phyloP scores from a whole-genome alignment of 1,284 basidiomycete genomes.

The Microbotryum violaceum region DNA sequence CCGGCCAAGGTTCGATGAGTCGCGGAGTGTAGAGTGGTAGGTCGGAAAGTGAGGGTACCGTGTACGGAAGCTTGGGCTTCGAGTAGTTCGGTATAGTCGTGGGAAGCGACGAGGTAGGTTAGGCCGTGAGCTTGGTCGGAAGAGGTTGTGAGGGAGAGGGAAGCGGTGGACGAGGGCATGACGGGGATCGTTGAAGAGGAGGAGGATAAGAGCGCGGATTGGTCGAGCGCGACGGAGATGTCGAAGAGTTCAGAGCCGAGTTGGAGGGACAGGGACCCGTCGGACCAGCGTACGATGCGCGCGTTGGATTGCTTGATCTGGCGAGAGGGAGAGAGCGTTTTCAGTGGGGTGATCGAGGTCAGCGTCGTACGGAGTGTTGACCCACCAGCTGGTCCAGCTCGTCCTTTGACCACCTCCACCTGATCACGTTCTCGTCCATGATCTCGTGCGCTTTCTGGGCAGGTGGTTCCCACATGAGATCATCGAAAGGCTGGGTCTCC shows the following conservation, averaged over 20 bases:
- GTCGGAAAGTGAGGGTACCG: slow-evolving; percentile 72
- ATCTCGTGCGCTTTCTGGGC: slow-evolving; percentile 37
- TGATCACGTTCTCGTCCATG: slow-evolving; percentile 79
- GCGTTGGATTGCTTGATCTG: slow-evolving; percentile 75
- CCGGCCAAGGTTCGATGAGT: slow-evolving; percentile 81
- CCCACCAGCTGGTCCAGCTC: slow-evolving; percentile 60
- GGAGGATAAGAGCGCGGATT: slow-evolving; percentile 48
- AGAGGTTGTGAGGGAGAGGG: slow-evolving; percentile 23
- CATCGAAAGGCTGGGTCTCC: slow-evolving; percentile 72
- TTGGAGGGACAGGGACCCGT: slow-evolving; percentile 75
- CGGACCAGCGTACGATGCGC: slow-evolving; percentile 82
- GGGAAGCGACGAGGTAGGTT: slow-evolving; percentile 79
- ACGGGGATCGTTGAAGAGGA: slow-evolving; percentile 4
- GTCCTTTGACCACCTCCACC: slow-evolving; percentile 80
- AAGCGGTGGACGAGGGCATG: slow-evolving; percentile 44
- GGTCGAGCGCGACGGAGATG: slow-evolving; percentile 65
- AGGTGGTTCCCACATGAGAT: slow-evolving; percentile 61
- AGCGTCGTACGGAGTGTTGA: slow-evolving; percentile 25
- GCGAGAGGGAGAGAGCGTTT: neutral
- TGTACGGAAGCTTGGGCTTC: slow-evolving; percentile 76
- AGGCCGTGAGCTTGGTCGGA: slow-evolving; percentile 49
- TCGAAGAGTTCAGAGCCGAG: slow-evolving; percentile 84
- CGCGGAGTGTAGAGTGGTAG: slow-evolving; percentile 80
- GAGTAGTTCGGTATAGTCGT: slow-evolving; percentile 72
- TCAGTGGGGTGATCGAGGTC: slow-evolving; percentile 1